These are phyloP conservation scores for Aspergillus baeticus DNA, from an alignment of 495 filamentous ascomycete genomes.

Conservation along the genomic window DNA sequence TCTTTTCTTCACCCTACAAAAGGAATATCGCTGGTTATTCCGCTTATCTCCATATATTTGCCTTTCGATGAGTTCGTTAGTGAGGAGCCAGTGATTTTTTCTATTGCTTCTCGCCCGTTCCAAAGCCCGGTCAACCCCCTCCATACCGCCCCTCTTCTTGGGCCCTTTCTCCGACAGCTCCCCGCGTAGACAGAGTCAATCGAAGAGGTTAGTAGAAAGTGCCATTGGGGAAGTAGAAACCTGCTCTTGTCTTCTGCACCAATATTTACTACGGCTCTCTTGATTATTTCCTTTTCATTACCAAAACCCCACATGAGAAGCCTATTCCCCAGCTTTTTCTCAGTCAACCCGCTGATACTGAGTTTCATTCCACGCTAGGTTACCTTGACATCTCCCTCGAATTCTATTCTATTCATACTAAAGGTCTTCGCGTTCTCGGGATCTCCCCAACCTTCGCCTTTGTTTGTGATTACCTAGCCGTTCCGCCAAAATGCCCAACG, in stretches of 20 bases:
- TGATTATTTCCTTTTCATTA: constrained; percentile 3
- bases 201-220: constrained; percentile 2
- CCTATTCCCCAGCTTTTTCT: background rate
- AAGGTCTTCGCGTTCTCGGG: background rate
- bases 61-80: constrained; percentile 26
- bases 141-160: constrained; percentile 3
- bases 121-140: constrained; percentile 6
- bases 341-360: background rate
- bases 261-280: background rate
- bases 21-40: background rate
- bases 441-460: background rate
- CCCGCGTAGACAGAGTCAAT: constrained; percentile 1
- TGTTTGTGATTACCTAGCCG: background rate
- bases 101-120: constrained; percentile 3
- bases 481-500: constrained; percentile 30
- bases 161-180: background rate
- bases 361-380: background rate
- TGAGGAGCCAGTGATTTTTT: constrained; percentile 20
- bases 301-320: background rate
- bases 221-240: background rate
- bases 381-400: background rate
- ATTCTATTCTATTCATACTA: background rate
- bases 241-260: background rate
- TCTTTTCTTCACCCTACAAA: constrained; percentile 6
- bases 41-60: constrained; percentile 2